phyloP scores from a whole-genome alignment of 306 rosid species.

The Vigna angularis region DNA sequence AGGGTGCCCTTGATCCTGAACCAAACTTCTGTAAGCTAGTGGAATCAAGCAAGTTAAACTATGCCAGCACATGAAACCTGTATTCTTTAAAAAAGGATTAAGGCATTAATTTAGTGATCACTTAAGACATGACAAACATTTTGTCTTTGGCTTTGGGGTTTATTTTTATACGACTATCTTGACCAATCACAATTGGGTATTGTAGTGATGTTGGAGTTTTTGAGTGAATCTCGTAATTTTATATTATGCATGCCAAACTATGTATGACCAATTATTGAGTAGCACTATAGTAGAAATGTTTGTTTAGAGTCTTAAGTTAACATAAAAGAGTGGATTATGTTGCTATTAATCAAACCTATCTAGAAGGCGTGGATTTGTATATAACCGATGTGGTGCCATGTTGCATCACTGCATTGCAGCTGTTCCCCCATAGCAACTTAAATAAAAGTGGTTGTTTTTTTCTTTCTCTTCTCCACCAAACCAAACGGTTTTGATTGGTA shows the following conservation, averaged over 20 bases:
- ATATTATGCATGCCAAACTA: constrained; percentile 29
- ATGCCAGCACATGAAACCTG: constrained; percentile 38
- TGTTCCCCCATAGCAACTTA: constrained; percentile 25
- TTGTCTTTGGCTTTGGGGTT: not conserved
- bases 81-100: not conserved
- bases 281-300: not conserved
- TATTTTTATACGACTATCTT: constrained; percentile 39
- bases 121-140: not conserved
- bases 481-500: constrained; percentile 40
- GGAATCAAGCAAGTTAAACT: constrained; percentile 38
- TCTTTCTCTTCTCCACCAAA: constrained; percentile 36
- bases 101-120: constrained; percentile 41
- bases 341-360: constrained; percentile 31
- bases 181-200: constrained; percentile 37
- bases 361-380: constrained; percentile 10
- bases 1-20: constrained; percentile 23
- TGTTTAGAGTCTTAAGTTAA: not conserved
- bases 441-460: constrained; percentile 12
- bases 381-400: constrained; percentile 30
- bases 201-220: not conserved
- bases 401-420: constrained; percentile 44
- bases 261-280: constrained; percentile 16
- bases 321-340: not conserved
- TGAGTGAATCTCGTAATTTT: constrained; percentile 18
- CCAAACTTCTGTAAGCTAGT: not conserved